phyloP scores from a whole-genome alignment of 2,329 filamentous ascomycete species.

The Monosporascus sp. region DNA sequence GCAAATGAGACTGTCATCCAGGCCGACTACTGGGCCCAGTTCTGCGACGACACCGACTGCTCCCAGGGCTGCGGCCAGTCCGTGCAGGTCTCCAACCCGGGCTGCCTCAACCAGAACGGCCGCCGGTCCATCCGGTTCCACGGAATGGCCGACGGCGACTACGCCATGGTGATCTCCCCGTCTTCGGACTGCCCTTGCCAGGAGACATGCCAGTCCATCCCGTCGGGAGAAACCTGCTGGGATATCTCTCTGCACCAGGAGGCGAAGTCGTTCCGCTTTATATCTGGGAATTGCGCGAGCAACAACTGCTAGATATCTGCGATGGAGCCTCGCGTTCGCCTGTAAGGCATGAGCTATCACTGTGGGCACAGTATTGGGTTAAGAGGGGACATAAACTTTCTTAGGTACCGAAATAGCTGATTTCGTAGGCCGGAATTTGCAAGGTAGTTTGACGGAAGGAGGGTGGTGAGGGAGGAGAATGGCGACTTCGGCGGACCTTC shows the following conservation, averaged over 20 bases:
- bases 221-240: not conserved
- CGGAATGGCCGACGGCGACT: not conserved
- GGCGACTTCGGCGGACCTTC: no score
- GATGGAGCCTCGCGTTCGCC: no score
- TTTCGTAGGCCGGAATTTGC: no score
- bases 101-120: not conserved
- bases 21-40: not conserved
- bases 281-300: not conserved
- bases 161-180: not conserved
- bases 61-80: constrained; percentile 20
- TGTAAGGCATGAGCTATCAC: no score
- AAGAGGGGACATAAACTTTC: no score
- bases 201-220: not conserved
- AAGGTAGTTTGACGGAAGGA: no score
- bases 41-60: not conserved
- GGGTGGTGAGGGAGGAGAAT: no score
- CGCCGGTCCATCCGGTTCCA: not conserved
- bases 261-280: not conserved
- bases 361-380: no score
- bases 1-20: not conserved
- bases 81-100: constrained; percentile 21
- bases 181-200: not conserved
- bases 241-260: not conserved
- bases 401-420: no score
- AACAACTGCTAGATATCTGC: not conserved